These are phyloP conservation scores for Pythium brachiatum DNA, from an alignment of 352 stramenopile species.

Conservation along the genomic window DNA sequence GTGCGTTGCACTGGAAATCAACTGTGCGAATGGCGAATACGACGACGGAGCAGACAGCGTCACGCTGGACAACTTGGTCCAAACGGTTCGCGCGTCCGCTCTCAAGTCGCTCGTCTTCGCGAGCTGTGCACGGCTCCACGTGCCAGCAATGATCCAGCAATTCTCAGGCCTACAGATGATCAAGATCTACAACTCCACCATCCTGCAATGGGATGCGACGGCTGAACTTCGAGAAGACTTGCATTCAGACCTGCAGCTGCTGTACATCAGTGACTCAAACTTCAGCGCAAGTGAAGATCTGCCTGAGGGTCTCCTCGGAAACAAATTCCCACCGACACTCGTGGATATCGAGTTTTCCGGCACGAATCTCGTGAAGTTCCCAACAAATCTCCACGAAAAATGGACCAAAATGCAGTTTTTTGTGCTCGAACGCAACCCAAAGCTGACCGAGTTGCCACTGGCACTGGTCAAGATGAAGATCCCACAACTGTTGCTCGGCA, in stretches of 20 bases:
- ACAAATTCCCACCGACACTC: slow-evolving; percentile 8
- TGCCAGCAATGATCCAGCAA: slow-evolving; percentile 6
- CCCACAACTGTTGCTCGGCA: slow-evolving; percentile 6
- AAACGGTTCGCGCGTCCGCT: neutral
- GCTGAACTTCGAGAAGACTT: neutral
- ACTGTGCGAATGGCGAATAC: slow-evolving; percentile 8
- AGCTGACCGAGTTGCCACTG: slow-evolving; percentile 1
- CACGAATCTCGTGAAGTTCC: slow-evolving; percentile 13
- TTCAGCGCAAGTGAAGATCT: neutral
- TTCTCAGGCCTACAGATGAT: slow-evolving; percentile 12
- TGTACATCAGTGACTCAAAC: slow-evolving; percentile 15
- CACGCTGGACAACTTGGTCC: neutral
- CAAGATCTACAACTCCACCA: slow-evolving; percentile 24
- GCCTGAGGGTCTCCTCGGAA: slow-evolving; percentile 1
- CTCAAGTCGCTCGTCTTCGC: slow-evolving; percentile 13
- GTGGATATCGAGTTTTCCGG: slow-evolving; percentile 18
- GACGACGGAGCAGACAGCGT: neutral
- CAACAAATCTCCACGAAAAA: neutral
- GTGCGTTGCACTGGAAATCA: slow-evolving; percentile 19
- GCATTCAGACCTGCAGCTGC: slow-evolving; percentile 11
- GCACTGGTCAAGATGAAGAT: slow-evolving; percentile 1
- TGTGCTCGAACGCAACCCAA: slow-evolving; percentile 9
- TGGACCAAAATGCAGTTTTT: slow-evolving; percentile 15
- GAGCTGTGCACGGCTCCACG: slow-evolving; percentile 16
- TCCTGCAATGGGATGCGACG: slow-evolving; percentile 13